Conservation (phyloP, 441 rosid genomes). For the Bocquillonia castaneifolia region DNA sequence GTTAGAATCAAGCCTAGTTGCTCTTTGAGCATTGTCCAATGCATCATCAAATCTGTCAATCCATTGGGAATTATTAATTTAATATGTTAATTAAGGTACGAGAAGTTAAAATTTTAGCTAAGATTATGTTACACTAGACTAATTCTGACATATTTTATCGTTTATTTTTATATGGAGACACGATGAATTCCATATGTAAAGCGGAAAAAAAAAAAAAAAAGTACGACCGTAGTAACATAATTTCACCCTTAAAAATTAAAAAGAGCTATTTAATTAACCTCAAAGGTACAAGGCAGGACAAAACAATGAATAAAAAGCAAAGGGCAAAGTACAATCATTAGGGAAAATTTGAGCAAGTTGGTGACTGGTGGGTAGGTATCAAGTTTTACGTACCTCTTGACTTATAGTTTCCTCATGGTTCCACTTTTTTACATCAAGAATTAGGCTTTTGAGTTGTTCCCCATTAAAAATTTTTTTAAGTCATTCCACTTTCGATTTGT, state of each 20-base stretch:
- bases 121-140: too few species aligned
- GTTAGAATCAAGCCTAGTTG: slow-evolving; percentile 57
- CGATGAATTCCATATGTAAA: too few species aligned
- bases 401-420: slow-evolving; percentile 3
- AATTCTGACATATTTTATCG: too few species aligned
- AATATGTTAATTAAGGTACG: too few species aligned
- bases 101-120: too few species aligned
- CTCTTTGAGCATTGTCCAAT: slow-evolving; percentile 52
- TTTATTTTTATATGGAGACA: too few species aligned
- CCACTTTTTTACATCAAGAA: slow-evolving; percentile 17
- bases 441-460: slow-evolving; percentile 34
- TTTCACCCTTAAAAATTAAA: too few species aligned
- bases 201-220: too few species aligned
- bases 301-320: not conserved
- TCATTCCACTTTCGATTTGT: slow-evolving; percentile 1
- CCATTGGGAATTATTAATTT: too few species aligned
- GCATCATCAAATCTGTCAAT: slow-evolving; percentile 71
- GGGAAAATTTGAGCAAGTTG: slow-evolving; percentile 20
- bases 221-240: too few species aligned
- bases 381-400: slow-evolving; percentile 5
- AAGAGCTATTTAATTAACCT: too few species aligned
- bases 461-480: not conserved
- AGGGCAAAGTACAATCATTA: slow-evolving; percentile 21
- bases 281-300: too few species aligned
- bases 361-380: slow-evolving; percentile 14